Evolutionary conservation across 2,329 filamentous ascomycete genomes (phyloP), one percentile per base, ranked within the genome.

Genomic region (Diaporthe australafricana): DNA sequence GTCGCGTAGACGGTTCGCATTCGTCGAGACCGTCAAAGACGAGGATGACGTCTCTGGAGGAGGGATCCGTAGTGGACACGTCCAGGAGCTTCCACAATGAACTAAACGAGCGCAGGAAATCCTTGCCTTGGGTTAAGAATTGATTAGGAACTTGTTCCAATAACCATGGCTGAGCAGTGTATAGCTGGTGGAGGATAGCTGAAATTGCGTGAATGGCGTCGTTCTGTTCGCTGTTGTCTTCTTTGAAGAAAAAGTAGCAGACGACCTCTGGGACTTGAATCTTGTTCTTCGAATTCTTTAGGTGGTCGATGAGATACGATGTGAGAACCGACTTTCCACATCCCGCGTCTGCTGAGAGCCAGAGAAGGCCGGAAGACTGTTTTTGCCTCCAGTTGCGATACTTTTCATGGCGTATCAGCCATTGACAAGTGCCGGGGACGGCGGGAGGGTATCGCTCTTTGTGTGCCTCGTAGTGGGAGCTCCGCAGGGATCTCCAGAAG

Each of bases 1-100:
- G 56, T 47, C 71, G 47, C 20, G 70, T 53, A 14, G 42, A 47
- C 5, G 68, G 30, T 27, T 72, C 72, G 50, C 76, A 75, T 50
- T 77, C 76, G 25, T 77, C 73, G 11, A 77, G 57, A 6, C 56
- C 76, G 12, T 77, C 75, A 16, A 76, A 47, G 14, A 77, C 70
- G 12, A 74, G 73, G 30, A 77, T 73, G 0, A 75, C 73, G 8
- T 75, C 57, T 25, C 65, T 68, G 20, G 72, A 65, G 20, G 48
- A 60, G 16, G 8, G 22, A 25, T 63, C 30, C 7, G 42, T 60
- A 5, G 70, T 67, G 5, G 73, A 68, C 1, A 17, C 17, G 5
- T 66, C 47, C 20, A 72, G 50, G 2, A 69, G 70, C 7, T 62
- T 57, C 71, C 71, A 71, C 14, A 72, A 30, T 35, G 38, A 48